These are phyloP conservation scores for Nicotiana sylvestris DNA, from an alignment of 257 asterid genomes.

Conservation along the genomic window DNA sequence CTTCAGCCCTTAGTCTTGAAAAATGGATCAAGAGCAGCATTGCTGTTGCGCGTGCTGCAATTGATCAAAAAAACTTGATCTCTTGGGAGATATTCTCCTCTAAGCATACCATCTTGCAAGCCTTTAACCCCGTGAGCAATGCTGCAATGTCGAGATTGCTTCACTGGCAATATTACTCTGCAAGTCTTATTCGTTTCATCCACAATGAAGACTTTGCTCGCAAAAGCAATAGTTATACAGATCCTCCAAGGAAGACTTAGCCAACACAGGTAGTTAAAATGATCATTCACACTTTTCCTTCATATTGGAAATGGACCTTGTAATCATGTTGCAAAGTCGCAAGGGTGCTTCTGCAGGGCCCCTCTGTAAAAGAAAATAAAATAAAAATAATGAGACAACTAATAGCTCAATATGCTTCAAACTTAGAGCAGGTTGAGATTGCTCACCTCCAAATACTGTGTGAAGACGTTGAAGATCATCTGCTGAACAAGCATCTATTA, in stretches of 20 bases:
- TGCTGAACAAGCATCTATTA: constrained; percentile 72
- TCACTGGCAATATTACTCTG: neutral
- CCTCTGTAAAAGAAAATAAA: constrained; percentile 48
- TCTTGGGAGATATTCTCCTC: neutral
- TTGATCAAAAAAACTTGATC: neutral
- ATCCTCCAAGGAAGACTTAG: neutral
- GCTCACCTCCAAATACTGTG: constrained; percentile 76
- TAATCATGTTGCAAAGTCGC: constrained; percentile 69
- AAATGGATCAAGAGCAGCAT: neutral
- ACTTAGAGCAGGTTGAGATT: constrained; percentile 1
- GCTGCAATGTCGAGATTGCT: neutral
- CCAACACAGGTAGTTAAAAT: neutral
- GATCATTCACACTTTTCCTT: constrained; percentile 71
- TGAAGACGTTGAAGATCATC: constrained; percentile 85
- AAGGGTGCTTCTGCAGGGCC: constrained; percentile 85
- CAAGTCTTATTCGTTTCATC: neutral
- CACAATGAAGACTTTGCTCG: neutral
- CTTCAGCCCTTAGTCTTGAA: neutral
- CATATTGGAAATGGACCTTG: constrained; percentile 67
- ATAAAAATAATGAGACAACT: neutral
- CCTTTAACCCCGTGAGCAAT: neutral
- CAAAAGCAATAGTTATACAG: neutral
- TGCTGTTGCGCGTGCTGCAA: neutral
- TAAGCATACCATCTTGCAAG: neutral
- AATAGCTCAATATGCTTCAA: neutral